Evolutionary conservation across 2,329 filamentous ascomycete species (phyloP).

Genomic region (Clarireedia sp.): DNA sequence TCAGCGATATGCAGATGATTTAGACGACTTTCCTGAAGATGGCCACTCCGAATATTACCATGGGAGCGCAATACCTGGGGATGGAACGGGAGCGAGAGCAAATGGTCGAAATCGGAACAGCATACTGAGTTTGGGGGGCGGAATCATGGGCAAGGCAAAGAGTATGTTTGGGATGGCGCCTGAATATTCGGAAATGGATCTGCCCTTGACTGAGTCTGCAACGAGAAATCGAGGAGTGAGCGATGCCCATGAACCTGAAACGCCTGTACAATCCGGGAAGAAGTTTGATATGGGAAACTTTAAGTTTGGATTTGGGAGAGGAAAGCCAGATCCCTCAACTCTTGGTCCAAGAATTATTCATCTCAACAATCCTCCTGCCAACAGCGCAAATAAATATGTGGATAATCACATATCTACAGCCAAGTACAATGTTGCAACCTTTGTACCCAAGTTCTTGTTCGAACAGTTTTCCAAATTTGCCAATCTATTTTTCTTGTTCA

Average conservation of each 20-base stretch:
- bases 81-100: conserved; percentile 40
- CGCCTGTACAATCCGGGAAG: conserved; percentile 37
- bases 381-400: conserved; percentile 79
- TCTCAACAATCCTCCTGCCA: conserved; percentile 92
- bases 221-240: conserved; percentile 37
- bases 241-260: conserved; percentile 36
- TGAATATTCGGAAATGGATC: conserved; percentile 95
- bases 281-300: conserved; percentile 67
- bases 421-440: conserved; percentile 92
- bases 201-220: conserved; percentile 78
- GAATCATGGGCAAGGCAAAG: conserved; percentile 79
- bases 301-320: conserved; percentile 84
- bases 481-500: conserved; percentile 99
- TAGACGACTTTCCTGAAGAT: conserved; percentile 75
- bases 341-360: conserved; percentile 88
- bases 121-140: conserved; percentile 77
- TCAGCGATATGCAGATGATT: conserved; percentile 80
- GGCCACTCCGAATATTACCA: conserved; percentile 78
- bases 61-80: conserved; percentile 51
- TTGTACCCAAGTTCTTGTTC: conserved; percentile 92
- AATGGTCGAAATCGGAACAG: conserved; percentile 76
- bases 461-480: conserved; percentile 99
- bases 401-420: conserved; percentile 97
- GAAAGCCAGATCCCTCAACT: conserved; percentile 81
- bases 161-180: conserved; percentile 80